Evolutionary conservation across 1,139 yeast species (phyloP).

Genomic region (Wickerhamomyces sp.): DNA sequence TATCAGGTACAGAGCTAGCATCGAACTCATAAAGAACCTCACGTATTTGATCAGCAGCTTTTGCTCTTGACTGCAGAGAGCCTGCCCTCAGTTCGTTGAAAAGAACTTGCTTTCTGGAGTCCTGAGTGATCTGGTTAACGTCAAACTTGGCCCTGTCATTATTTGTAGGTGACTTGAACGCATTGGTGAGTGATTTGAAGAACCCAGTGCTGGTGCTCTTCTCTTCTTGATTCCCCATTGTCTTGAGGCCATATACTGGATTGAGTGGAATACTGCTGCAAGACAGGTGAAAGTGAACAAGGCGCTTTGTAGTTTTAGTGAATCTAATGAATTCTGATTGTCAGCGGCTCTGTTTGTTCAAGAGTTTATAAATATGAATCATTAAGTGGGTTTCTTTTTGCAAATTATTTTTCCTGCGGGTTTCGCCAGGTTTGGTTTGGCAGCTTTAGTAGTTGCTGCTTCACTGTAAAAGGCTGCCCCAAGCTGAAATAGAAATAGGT

Average conservation of each 20-base stretch:
- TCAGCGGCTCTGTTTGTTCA: neutral
- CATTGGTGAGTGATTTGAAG: slow-evolving; percentile 50
- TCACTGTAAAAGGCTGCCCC: no score
- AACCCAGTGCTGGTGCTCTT: slow-evolving; percentile 16
- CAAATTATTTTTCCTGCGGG: no score
- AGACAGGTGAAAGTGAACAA: neutral
- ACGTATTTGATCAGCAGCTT: slow-evolving; percentile 49
- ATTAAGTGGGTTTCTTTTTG: no score
- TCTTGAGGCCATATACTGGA: neutral
- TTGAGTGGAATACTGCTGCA: neutral
- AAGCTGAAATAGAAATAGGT: no score
- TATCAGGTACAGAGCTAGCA: slow-evolving; percentile 60
- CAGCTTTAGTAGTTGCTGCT: no score
- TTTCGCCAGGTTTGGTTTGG: no score
- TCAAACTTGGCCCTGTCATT: slow-evolving; percentile 25
- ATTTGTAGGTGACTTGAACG: slow-evolving; percentile 36
- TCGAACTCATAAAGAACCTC: slow-evolving; percentile 49
- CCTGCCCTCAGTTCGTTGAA: slow-evolving; percentile 38
- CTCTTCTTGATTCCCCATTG: slow-evolving; percentile 3
- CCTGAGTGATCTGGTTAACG: slow-evolving; percentile 16
- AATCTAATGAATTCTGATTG: neutral
- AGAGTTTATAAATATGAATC: neutral
- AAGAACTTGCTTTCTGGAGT: slow-evolving; percentile 15
- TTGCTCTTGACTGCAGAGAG: slow-evolving; percentile 40
- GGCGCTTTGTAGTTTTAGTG: neutral